Base-by-base conservation (phyloP, 2,329 filamentous ascomycete genomes). In the Talaromyces atroroseus region DNA sequence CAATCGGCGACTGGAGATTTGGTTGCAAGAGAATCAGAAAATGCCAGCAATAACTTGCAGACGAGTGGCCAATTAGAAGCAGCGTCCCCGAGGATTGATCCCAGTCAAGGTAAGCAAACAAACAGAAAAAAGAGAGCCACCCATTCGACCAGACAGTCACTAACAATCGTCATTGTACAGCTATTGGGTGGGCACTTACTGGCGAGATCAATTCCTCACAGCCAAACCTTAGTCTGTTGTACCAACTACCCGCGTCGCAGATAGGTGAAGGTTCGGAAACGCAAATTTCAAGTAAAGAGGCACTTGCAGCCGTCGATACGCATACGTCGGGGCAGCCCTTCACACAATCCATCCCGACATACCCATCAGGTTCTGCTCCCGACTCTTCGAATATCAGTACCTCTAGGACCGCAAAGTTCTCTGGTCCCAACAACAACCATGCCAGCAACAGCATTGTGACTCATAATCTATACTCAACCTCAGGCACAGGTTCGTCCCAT, bases 161-260 rank as follows among this genome's bases (percentile, higher is more conserved):
- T 32, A n/a, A 58, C 57, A 57, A 40, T 8, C 74, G 76, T 8
- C 78, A 76, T 16, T 54, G 32, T 36, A 59, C 18, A 80, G 82
- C 83, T 0, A 89, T 95, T 58, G 90, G 89, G 1, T 95, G 89
- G 87, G 91, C 89, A 7, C 74, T 95, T n/a, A 90, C 90, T 0
- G 90, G 90, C 14, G 92, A 87, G 1, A 91, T 89, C 54, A 90
- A 95, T 65, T 94, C 89, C 3, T 87, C 89, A 1, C 91, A 85
- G 60, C 90, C 90, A 0, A 94, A 89, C 66, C 76, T 95, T 4
- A 92, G 90, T 1, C 81, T 92, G 56, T 82, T 95, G 66, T 95
- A 90, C 67, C 85, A 89, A 58, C 85, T 82, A 63, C 69, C 79
- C 56, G 74, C 75, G 21, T 56, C 64, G 1, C 68, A 67, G 12